Percentiles rank a stretch among this genome's conserved stretches.
phyloP scores from a whole-genome alignment of 2,329 filamentous ascomycete genomes.

The Capronia epimyces region DNA sequence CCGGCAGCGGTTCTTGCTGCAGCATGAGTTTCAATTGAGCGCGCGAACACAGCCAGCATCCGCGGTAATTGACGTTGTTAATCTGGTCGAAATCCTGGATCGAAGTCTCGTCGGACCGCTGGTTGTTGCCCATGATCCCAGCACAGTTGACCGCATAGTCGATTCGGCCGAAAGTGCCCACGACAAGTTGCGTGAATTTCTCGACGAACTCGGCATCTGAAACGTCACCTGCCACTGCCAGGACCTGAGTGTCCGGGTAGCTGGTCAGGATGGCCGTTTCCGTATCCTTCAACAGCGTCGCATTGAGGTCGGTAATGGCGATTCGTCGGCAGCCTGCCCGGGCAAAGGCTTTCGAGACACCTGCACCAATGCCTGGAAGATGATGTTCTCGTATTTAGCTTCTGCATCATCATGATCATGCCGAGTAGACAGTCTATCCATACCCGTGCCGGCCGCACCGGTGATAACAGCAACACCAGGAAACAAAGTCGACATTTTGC shows the following conservation, averaged over 20 bases:
- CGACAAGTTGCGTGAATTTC: slow-evolving; percentile 34
- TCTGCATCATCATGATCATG: background rate
- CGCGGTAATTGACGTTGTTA: slow-evolving; percentile 53
- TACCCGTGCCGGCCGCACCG: slow-evolving; percentile 47
- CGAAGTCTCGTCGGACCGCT: slow-evolving; percentile 45
- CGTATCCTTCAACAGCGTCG: slow-evolving; percentile 37
- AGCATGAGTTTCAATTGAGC: slow-evolving; percentile 46
- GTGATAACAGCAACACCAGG: slow-evolving; percentile 48
- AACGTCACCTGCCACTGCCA: slow-evolving; percentile 43
- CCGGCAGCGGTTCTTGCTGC: slow-evolving; percentile 40
- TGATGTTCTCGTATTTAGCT: too few relatives aligned
- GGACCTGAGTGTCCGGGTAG: slow-evolving; percentile 35
- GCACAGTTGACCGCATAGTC: slow-evolving; percentile 56
- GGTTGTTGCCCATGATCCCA: slow-evolving; percentile 44
- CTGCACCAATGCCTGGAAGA: slow-evolving; percentile 55
- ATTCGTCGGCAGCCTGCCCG: slow-evolving; percentile 48
- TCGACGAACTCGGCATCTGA: slow-evolving; percentile 45
- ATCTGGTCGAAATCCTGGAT: slow-evolving; percentile 49
- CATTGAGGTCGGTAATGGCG: slow-evolving; percentile 51
- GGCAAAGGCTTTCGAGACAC: slow-evolving; percentile 49
- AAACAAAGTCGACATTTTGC: slow-evolving; percentile 31
- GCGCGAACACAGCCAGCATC: slow-evolving; percentile 45
- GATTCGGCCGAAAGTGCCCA: slow-evolving; percentile 41
- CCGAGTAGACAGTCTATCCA: background rate
- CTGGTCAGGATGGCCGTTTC: slow-evolving; percentile 34